These are phyloP conservation scores for Lactarius pseudohatsudake DNA, from an alignment of 768 basidiomycete species.

Conservation along the genomic window DNA sequence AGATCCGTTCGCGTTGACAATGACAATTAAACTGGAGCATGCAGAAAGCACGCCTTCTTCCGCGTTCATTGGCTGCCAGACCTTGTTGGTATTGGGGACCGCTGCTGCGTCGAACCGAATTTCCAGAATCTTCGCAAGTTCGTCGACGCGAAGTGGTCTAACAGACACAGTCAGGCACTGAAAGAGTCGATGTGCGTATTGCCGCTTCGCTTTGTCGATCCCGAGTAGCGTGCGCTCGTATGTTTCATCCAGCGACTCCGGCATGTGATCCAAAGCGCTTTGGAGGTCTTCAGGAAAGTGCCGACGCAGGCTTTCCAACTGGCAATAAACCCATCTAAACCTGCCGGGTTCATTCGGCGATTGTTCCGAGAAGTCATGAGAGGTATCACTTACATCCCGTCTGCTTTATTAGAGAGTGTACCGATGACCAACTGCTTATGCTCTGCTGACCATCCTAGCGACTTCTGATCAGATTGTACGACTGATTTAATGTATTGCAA, in stretches of 20 bases:
- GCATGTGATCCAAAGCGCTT: not conserved
- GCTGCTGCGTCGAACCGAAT: not conserved
- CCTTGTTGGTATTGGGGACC: not conserved
- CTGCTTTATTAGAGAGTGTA: not conserved
- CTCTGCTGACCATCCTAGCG: not conserved
- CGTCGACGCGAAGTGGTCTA: not conserved
- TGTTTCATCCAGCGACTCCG: not conserved
- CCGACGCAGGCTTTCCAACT: not conserved
- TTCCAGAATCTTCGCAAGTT: not conserved
- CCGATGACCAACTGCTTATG: conserved; percentile 1
- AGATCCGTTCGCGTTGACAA: no score
- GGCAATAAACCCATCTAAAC: conserved; percentile 5
- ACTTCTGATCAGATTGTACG: not conserved
- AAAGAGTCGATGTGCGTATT: not conserved
- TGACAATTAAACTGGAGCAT: not conserved
- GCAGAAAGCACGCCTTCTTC: not conserved
- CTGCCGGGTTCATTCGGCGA: not conserved
- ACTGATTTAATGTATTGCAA: not conserved
- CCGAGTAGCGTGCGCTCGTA: not conserved
- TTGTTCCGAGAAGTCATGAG: not conserved
- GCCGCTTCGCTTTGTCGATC: not conserved
- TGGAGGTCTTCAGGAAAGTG: not conserved
- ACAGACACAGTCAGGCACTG: not conserved
- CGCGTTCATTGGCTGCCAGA: not conserved
- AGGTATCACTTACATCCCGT: not conserved